A percentile compares a stretch with the other conserved stretches of the same genome.
Conservation (phyloP, 2,329 filamentous ascomycete species). For the Colletotrichum euphorbiae region DNA sequence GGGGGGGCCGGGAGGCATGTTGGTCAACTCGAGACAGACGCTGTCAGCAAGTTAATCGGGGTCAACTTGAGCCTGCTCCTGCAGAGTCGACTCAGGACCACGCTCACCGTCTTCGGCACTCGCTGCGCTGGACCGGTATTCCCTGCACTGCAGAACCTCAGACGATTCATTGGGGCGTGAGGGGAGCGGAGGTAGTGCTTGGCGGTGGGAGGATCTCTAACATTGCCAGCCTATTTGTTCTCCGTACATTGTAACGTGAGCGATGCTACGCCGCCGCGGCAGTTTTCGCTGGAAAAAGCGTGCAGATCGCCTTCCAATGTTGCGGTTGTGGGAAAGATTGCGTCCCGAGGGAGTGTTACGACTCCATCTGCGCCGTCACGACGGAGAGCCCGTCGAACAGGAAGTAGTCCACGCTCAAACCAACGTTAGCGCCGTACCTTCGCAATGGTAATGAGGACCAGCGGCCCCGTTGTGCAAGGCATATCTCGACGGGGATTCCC, state of each 20-base stretch:
- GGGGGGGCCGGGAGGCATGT: background rate
- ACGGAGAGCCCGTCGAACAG: constrained; percentile 29
- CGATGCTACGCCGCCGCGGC: constrained; percentile 14
- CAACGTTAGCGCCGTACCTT: constrained; percentile 23
- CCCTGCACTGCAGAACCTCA: constrained; percentile 26
- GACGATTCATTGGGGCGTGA: constrained; percentile 28
- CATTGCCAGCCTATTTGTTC: constrained; percentile 5
- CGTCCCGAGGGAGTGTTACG: constrained; percentile 6
- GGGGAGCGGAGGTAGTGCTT: background rate
- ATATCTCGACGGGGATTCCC: constrained; percentile 19
- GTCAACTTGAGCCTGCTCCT: constrained; percentile 14
- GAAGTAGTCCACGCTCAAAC: too few species aligned
- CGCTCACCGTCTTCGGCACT: constrained; percentile 12
- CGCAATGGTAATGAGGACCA: constrained; percentile 19
- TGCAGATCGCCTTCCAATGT: constrained; percentile 19
- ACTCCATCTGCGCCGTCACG: constrained; percentile 16
- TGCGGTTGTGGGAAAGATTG: constrained; percentile 24
- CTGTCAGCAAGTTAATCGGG: too few species aligned
- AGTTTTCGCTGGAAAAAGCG: constrained; percentile 10
- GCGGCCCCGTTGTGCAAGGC: background rate
- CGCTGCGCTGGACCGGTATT: constrained; percentile 13
- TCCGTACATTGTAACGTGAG: constrained; percentile 16
- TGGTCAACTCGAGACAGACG: constrained; percentile 2
- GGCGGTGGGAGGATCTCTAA: constrained; percentile 8
- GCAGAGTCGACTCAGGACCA: constrained; percentile 25